A percentile compares a stretch with the other conserved stretches of the same genome.
Conservation (phyloP, 805 yeast genomes). For the Candida tammaniensis region DNA sequence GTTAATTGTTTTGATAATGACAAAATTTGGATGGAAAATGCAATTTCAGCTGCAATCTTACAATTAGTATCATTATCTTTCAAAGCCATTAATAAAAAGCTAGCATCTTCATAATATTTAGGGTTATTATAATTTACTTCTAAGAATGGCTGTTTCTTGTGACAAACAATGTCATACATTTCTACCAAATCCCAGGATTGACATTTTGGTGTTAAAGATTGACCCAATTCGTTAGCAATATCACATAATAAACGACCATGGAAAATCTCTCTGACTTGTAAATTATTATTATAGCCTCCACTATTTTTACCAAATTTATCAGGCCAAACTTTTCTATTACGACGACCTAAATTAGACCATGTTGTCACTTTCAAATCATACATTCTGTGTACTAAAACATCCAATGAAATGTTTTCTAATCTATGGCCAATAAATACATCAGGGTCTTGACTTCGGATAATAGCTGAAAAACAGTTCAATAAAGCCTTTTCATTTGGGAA, state of each 20-base stretch:
- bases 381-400: constrained; percentile 79
- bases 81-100: constrained; percentile 64
- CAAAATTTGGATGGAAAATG: constrained; percentile 78
- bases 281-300: constrained; percentile 44
- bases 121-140: constrained; percentile 75
- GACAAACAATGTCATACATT: constrained; percentile 81
- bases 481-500: constrained; percentile 75
- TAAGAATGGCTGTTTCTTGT: constrained; percentile 53
- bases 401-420: constrained; percentile 74
- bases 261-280: constrained; percentile 63
- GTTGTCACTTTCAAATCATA: constrained; percentile 66
- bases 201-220: constrained; percentile 85
- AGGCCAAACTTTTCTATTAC: constrained; percentile 76
- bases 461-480: constrained; percentile 69
- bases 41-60: constrained; percentile 69
- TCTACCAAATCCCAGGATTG: constrained; percentile 93
- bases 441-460: constrained; percentile 75
- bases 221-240: constrained; percentile 92
- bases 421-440: constrained; percentile 89
- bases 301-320: constrained; percentile 59
- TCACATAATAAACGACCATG: constrained; percentile 91
- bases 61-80: constrained; percentile 68
- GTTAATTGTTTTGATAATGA: constrained; percentile 90
- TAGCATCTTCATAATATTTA: constrained; percentile 64
- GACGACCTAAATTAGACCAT: constrained; percentile 83